These are phyloP conservation scores for Wickerhamomyces strasburgensis DNA, from an alignment of 805 yeast species.

Conservation along the genomic window DNA sequence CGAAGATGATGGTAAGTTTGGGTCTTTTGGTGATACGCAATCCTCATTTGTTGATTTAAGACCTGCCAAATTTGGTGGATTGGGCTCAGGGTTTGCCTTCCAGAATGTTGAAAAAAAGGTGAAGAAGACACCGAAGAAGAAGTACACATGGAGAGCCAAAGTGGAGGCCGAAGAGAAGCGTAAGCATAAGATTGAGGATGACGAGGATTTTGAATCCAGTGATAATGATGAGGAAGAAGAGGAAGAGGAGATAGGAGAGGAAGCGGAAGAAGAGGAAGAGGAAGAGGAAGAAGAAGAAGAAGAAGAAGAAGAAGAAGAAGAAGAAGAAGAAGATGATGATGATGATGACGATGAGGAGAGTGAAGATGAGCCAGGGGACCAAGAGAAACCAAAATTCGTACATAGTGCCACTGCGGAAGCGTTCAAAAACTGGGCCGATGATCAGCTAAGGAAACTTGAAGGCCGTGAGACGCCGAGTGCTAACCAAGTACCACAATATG, in stretches of 20 bases:
- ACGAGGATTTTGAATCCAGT: conserved; percentile 48
- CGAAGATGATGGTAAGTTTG: conserved; percentile 19
- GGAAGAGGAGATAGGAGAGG: conserved; percentile 8
- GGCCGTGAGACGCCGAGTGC: conserved; percentile 53
- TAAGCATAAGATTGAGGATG: conserved; percentile 48
- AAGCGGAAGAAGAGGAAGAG: conserved; percentile 24
- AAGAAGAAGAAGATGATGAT: conserved; percentile 29
- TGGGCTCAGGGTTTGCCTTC: conserved; percentile 70
- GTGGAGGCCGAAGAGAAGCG: conserved; percentile 43
- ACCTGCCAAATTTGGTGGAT: conserved; percentile 54
- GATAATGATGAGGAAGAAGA: conserved; percentile 22
- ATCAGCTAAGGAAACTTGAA: conserved; percentile 58
- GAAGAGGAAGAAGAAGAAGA: conserved; percentile 20
- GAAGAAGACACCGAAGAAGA: conserved; percentile 40
- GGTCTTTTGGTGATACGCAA: conserved; percentile 3
- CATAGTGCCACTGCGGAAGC: conserved; percentile 49
- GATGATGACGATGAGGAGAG: conserved; percentile 31
- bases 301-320: conserved; percentile 29
- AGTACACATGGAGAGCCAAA: conserved; percentile 70
- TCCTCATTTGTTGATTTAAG: conserved; percentile 67
- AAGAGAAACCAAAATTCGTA: conserved; percentile 33
- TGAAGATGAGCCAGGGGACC: conserved; percentile 26
- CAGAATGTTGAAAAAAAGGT: conserved; percentile 48
- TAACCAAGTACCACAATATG: conserved; percentile 27
- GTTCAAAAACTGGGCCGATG: conserved; percentile 87